These are phyloP conservation scores for Rhexocercosporidium sp. DNA, from an alignment of 2,329 filamentous ascomycete species.

Conservation along the genomic window DNA sequence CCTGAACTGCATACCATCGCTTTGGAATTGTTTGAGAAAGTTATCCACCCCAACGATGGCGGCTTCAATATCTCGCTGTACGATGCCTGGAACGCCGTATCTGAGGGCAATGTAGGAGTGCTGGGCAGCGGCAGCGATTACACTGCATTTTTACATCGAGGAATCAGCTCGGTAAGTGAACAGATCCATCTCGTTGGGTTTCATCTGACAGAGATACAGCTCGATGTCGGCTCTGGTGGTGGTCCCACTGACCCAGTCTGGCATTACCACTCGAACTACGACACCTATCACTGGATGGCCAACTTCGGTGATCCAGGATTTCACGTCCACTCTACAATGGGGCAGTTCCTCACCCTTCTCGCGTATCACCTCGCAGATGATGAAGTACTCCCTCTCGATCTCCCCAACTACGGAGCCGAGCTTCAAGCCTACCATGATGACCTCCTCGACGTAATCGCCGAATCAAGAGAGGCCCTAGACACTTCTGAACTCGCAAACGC, in stretches of 20 bases:
- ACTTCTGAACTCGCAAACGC: not conserved
- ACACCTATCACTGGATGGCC: constrained; percentile 82
- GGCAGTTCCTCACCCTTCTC: constrained; percentile 55
- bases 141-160: constrained; percentile 61
- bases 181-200: not conserved
- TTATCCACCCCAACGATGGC: constrained; percentile 3
- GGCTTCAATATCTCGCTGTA: not conserved
- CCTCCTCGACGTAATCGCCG: not conserved
- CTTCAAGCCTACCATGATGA: constrained; percentile 9
- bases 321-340: constrained; percentile 59
- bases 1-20: not conserved
- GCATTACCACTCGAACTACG: constrained; percentile 83
- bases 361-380: constrained; percentile 52
- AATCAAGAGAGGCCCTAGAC: not conserved
- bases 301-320: constrained; percentile 69
- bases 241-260: constrained; percentile 56
- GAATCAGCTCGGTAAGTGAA: constrained; percentile 34
- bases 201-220: constrained; percentile 40
- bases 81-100: not conserved
- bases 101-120: constrained; percentile 31
- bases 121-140: constrained; percentile 69
- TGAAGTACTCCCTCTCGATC: constrained; percentile 52
- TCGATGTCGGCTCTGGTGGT: constrained; percentile 58
- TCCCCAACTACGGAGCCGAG: constrained; percentile 44
- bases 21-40: not conserved